Evolutionary conservation across 2,329 filamentous ascomycete species (phyloP), one percentile per base, ranked within the genome.

Genomic region (Trichoderma asperellum): DNA sequence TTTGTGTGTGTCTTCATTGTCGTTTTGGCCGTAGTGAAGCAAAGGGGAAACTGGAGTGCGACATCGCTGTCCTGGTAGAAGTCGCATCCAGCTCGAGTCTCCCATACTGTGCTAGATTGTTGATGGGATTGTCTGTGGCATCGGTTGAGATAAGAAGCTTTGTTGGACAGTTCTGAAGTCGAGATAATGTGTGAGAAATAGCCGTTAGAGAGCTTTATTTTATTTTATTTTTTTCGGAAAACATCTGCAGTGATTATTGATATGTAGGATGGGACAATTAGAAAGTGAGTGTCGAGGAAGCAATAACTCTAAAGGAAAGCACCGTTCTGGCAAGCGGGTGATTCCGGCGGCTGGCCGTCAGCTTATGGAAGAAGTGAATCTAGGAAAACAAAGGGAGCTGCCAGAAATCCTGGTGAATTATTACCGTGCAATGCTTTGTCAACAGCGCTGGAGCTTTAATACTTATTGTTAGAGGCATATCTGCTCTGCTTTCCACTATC

Each of bases 51-150:
- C 16, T 64, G 73, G 56, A 74, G 69, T 68, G n/a, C 74, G 75
- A 61, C 70, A 68, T 57, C 71, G 74, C 21, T 69, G 74, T n/a
- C 70, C 72, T 34, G 75, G 72, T 6, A 76, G 70, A 4, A 76
- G 73, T 27, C 73, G 74, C 52, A 75, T 64, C 75, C 74, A 76
- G 35, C 68, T 52, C 49, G 71, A 61, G 14, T 76, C 75, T 24
- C 69, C 53, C 75, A 76, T 76, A 1, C 32, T 47, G 10, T n/a
- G 10, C 40, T 37, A 18, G 29, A 18, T 27, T 32, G 34, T n/a
- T n/a, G 5, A 4, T 37, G 14, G n/a, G 29, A 37, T 34, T 4
- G 24, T 10, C 8, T 32, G 35, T 16, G 27, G 4, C 11, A 10
- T 37, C 29, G 3, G n/a, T 35, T 35, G 14, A 40, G 34, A 55